These are phyloP conservation scores for Lentinula aciculospora DNA, from an alignment of 768 basidiomycete species.

Conservation along the genomic window DNA sequence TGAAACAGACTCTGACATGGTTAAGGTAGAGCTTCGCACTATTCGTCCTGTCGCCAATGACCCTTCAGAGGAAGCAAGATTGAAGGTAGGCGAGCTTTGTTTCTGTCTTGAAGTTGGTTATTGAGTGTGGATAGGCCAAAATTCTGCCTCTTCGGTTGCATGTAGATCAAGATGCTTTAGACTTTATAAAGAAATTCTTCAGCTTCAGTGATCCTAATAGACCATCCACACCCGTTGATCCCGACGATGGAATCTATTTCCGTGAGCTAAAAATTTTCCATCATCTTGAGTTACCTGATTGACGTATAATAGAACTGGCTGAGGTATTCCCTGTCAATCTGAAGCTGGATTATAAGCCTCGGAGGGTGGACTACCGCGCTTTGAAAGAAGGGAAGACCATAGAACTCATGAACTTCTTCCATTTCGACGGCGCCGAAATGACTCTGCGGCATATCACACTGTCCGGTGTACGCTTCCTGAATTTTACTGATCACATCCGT, in stretches of 20 bases:
- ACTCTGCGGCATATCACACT: constrained; percentile 89
- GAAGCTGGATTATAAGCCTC: constrained; percentile 97
- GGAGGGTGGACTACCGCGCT: constrained; percentile 91
- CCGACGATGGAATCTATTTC: constrained; percentile 58
- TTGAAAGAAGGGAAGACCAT: constrained; percentile 87
- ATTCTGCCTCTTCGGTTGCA: constrained; percentile 86
- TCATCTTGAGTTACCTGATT: background rate
- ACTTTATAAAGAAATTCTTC: constrained; percentile 96
- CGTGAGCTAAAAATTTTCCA: constrained; percentile 40
- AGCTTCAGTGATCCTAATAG: constrained; percentile 69
- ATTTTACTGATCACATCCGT: constrained; percentile 1
- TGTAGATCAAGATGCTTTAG: constrained; percentile 97
- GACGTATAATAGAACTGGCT: constrained; percentile 61
- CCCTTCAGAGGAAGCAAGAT: constrained; percentile 68
- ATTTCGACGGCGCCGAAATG: constrained; percentile 99
- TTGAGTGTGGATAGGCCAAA: constrained; percentile 56
- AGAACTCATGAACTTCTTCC: constrained; percentile 99
- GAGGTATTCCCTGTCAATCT: constrained; percentile 94
- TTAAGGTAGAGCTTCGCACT: constrained; percentile 73
- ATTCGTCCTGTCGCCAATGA: constrained; percentile 69
- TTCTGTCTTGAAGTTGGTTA: background rate
- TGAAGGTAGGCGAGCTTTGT: constrained; percentile 51
- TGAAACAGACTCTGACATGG: constrained; percentile 92
- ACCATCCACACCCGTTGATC: constrained; percentile 26
- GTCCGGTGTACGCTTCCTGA: constrained; percentile 64